Base-by-base conservation (phyloP, 2,329 filamentous ascomycete genomes). In the Ascochyta pisi region DNA sequence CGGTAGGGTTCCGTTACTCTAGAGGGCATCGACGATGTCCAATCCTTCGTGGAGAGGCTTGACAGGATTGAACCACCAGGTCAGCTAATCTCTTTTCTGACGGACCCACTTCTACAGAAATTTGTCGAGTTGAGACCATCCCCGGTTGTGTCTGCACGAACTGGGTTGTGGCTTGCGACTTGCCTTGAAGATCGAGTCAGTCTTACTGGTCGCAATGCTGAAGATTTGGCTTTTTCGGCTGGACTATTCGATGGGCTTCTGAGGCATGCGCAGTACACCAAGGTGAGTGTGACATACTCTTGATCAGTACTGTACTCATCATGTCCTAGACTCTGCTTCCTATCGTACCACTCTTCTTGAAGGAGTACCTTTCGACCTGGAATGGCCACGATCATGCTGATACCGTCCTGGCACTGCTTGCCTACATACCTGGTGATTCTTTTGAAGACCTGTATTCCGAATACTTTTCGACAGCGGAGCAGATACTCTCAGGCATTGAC, bases 41-140 rank as follows among this genome's bases (percentile, higher is more conserved):
- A 86, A 23, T 82, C 85, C 45, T 88, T 96, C 57, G 87, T 92
- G 6, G 83, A 84, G 40, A 89, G 85, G 53, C 75, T 96, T 8
- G 91, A 96, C 64, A 89, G 83, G 62, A 87, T 96, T 24, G 90
- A 95, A 73, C 78, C 92, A 37, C 92, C 92, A 0, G 92, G 90
- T 60, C 92, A 96, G 74, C 81, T 96, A 2, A 86, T 92, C 37
- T 90, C 92, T 5, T 86, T 90, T 4, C 78, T 96, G 13, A 85
- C 84, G 2, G 90, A 96, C 67, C 89, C 89, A 3, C 79, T 96
- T 27, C 82, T 94, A 1, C 91, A 94, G 71, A 95, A 94, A 69
- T 84, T 81, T 50, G 80, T 94, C 23, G 77, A 91, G 31, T 77
- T 90, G n/a, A 73, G 58, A 7, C 68, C 73, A 12, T 71, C 73